A percentile compares a stretch with the other conserved stretches of the same genome.
Conservation (phyloP, 2,329 filamentous ascomycete genomes). For the Fusarium burgessii region DNA sequence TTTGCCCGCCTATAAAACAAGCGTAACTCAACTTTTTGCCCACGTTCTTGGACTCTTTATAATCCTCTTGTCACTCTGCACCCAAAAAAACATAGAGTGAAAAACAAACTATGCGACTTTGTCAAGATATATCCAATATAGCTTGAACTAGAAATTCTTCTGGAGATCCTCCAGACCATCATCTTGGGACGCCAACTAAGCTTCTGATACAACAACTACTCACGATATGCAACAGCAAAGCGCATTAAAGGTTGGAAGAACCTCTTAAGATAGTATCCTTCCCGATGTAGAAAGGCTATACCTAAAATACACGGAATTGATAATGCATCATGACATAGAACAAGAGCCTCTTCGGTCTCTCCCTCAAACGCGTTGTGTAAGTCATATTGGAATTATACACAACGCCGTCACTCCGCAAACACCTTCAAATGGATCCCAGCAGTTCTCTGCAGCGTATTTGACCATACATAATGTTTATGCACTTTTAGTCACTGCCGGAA, state of each 20-base stretch:
- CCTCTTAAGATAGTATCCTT: background rate
- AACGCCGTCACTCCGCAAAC: background rate
- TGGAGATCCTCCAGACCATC: constrained; percentile 28
- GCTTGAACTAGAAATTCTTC: constrained; percentile 7
- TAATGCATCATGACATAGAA: constrained; percentile 32
- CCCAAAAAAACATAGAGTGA: constrained; percentile 40
- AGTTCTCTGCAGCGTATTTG: background rate
- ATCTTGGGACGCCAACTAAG: constrained; percentile 26
- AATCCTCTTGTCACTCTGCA: constrained; percentile 59
- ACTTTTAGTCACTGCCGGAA: background rate
- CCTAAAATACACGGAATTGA: background rate
- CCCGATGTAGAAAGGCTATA: background rate
- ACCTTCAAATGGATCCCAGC: background rate
- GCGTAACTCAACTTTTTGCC: constrained; percentile 49
- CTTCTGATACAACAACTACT: constrained; percentile 21
- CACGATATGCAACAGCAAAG: constrained; percentile 6
- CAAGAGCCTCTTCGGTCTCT: constrained; percentile 1
- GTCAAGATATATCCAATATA: constrained; percentile 27
- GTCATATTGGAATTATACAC: background rate
- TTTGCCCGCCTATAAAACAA: constrained; percentile 50
- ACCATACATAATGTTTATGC: background rate
- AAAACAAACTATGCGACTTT: background rate
- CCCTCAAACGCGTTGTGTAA: constrained; percentile 25
- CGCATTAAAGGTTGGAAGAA: background rate
- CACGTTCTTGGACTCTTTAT: constrained; percentile 75